Percentiles rank a stretch among this genome's conserved stretches.
Evolutionary conservation across 768 basidiomycete genomes (phyloP).

Genomic region (Bullera alba): DNA sequence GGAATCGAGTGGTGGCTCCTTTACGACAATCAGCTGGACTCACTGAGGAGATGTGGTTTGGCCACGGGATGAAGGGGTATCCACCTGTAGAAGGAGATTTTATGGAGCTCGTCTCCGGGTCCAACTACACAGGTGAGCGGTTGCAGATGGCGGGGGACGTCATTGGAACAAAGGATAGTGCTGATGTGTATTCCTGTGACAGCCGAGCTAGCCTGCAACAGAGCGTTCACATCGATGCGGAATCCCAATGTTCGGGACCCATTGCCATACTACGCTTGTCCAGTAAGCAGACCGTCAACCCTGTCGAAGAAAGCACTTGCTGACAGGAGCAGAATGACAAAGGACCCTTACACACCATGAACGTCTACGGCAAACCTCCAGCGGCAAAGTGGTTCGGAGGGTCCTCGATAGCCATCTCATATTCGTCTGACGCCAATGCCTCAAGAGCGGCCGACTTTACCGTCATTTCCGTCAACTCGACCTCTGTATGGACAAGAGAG

Average conservation of each 20-base stretch:
- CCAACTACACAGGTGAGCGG: slow-evolving; percentile 21
- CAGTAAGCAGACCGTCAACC: slow-evolving; percentile 11
- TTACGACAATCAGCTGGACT: background rate
- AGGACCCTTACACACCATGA: slow-evolving; percentile 39
- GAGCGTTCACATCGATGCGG: slow-evolving; percentile 19
- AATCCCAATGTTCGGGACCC: slow-evolving; percentile 11
- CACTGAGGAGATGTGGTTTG: slow-evolving; percentile 32
- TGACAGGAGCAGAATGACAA: background rate
- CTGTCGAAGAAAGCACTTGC: background rate
- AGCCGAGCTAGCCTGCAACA: slow-evolving; percentile 28
- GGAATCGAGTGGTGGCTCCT: background rate
- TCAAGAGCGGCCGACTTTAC: slow-evolving; percentile 35
- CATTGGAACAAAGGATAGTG: background rate
- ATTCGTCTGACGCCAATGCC: slow-evolving; percentile 25
- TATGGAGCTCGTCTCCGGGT: slow-evolving; percentile 35
- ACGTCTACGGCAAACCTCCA: slow-evolving; percentile 21
- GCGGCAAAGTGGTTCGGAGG: slow-evolving; percentile 32
- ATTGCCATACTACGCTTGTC: slow-evolving; percentile 34
- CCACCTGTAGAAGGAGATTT: slow-evolving; percentile 31
- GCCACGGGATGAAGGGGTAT: slow-evolving; percentile 35
- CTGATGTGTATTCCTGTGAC: too few species aligned
- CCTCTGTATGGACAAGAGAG: slow-evolving; percentile 38
- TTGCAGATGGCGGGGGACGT: background rate
- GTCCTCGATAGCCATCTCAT: slow-evolving; percentile 37
- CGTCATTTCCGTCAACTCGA: slow-evolving; percentile 32